Conservation (phyloP, 2,329 filamentous ascomycete species). For the Trichoderma semiorbis region DNA sequence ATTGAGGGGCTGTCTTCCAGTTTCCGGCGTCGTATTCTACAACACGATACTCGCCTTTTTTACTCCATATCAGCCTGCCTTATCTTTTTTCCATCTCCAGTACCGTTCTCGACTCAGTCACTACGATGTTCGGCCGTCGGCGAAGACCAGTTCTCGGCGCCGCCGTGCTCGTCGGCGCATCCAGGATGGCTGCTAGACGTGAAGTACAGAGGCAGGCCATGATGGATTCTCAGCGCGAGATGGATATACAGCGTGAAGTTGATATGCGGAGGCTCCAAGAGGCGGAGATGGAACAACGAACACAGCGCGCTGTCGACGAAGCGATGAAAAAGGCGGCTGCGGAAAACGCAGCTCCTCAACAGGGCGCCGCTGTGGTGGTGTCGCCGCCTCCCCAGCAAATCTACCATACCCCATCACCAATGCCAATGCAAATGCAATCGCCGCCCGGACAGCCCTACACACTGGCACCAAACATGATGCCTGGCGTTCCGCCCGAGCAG, state of each 20-base stretch:
- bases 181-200: not conserved
- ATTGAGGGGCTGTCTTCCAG: not conserved
- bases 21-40: not conserved
- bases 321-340: not conserved
- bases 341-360: not conserved
- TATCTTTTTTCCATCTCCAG: not conserved
- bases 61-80: not conserved
- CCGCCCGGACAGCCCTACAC: not conserved
- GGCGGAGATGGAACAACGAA: not conserved
- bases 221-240: not conserved
- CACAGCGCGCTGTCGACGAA: not conserved
- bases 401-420: not conserved
- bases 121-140: not conserved
- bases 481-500: not conserved
- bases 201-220: not conserved
- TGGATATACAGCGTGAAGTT: not conserved
- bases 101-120: not conserved
- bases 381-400: not conserved
- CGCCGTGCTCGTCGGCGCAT: not conserved
- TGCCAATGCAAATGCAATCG: constrained; percentile 5
- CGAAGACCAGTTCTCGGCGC: constrained; percentile 4
- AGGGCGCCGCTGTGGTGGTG: not conserved
- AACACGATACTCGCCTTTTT: not conserved
- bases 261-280: not conserved
- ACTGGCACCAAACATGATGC: not conserved